Evolutionary conservation across 1,284 basidiomycete genomes (phyloP).

Genomic region (Pseudozyma tsukubaensis): DNA sequence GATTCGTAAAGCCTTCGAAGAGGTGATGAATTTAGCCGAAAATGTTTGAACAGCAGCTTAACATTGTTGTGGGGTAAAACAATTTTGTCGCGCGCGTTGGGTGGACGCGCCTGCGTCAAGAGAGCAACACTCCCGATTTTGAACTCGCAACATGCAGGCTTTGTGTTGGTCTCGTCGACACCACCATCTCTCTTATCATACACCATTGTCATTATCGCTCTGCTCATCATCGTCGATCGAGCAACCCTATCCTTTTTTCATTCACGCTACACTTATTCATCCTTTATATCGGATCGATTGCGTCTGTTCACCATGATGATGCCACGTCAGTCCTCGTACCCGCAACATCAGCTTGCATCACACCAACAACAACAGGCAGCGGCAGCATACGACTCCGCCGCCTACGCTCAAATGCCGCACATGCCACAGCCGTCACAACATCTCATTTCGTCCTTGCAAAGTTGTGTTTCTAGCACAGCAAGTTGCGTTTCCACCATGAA

Average conservation of each 20-base stretch:
- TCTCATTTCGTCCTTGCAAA: constrained; percentile 36
- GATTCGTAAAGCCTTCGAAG: background rate
- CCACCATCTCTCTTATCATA: background rate
- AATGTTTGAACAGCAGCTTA: background rate
- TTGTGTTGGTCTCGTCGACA: constrained; percentile 16
- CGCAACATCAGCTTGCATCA: constrained; percentile 24
- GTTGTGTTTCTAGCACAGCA: constrained; percentile 35
- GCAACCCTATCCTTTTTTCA: background rate
- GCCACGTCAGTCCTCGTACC: constrained; percentile 31
- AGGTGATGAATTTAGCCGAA: background rate
- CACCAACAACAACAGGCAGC: constrained; percentile 13
- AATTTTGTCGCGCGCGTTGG: constrained; percentile 1
- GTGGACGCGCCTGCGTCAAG: constrained; percentile 10
- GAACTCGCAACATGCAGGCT: constrained; percentile 1
- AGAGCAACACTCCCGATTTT: constrained; percentile 12
- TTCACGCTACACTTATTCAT: background rate
- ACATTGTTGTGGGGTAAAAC: background rate
- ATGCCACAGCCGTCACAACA: constrained; percentile 40
- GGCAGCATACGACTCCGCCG: constrained; percentile 18
- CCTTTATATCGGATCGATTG: background rate
- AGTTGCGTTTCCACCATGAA: constrained; percentile 34
- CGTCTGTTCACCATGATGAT: constrained; percentile 19
- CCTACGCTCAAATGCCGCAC: constrained; percentile 17
- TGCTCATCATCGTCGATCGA: too few relatives aligned
- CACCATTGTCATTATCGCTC: too few relatives aligned